Evolutionary conservation across 352 stramenopile species (phyloP), one percentile per base, ranked within the genome.

Genomic region (Phytopythium montanum): DNA sequence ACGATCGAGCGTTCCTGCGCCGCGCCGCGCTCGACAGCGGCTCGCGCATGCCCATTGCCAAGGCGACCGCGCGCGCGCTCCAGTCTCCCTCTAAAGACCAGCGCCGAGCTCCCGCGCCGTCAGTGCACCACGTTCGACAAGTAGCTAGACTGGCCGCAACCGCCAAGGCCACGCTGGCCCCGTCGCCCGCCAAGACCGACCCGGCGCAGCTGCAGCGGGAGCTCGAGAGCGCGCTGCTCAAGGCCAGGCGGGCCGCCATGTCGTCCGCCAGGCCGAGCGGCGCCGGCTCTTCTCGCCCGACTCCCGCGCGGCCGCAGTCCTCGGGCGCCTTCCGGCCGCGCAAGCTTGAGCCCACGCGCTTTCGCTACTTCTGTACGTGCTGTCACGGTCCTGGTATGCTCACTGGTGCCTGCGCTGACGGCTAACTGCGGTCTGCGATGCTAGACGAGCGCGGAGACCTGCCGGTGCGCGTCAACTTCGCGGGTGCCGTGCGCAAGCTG

Each of bases 301-400:
- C 69, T 1, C 63, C 65, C 13, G 38, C 66, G 8, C 70, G 79
- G 23, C 83, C 83, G 6, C 69, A 85, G 12, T 77, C 73, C 0
- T 76, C 75, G 2, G 75, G 75, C 1, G 77, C 79, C 0, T 93
- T 88, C 71, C 79, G 78, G 46, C 56, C 79, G 1, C 76, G 83
- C 28, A 85, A 88, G 53, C 73, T 91, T 54, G 83, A 90, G 42
- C 76, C 76, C 25, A 93, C 81, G 16, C 79, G 82, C 49, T 93
- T 93, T 36, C 79, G 83, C 48, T 91, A 93, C 74, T 93, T 93
- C 54, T 93, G 82, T 92, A 76, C 38, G 82, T 79, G 9, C n/a
- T 54, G 7, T 39, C 28, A 19, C 1, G 5, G 13, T 16, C 9
- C 39, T n/a, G 52, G 7, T 10, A 18, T 38, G 6, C 16, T 62